Evolutionary conservation across 352 stramenopile species (phyloP).

Genomic region (Phytophthora europaea): DNA sequence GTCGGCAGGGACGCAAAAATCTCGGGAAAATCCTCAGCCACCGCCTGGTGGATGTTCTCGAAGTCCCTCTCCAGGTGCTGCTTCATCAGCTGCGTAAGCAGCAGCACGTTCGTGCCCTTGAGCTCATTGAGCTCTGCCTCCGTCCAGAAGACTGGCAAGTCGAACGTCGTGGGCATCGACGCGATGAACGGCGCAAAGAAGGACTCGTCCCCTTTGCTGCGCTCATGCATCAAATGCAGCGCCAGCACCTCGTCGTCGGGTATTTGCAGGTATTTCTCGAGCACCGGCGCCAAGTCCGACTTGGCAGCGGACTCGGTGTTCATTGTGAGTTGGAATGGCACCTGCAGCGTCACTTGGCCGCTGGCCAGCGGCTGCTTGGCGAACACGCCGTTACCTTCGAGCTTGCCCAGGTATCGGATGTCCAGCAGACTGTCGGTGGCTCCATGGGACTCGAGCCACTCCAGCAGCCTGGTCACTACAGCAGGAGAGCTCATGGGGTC

Average conservation of each 20-base stretch:
- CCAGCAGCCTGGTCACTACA: slow-evolving; percentile 43
- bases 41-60: slow-evolving; percentile 58
- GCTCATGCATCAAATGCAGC: slow-evolving; percentile 70
- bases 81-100: slow-evolving; percentile 77
- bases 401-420: slow-evolving; percentile 49
- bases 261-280: slow-evolving; percentile 52
- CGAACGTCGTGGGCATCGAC: slow-evolving; percentile 60
- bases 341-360: slow-evolving; percentile 54
- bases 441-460: slow-evolving; percentile 50
- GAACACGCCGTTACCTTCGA: slow-evolving; percentile 64
- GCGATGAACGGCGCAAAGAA: slow-evolving; percentile 71
- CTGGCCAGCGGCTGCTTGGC: slow-evolving; percentile 43
- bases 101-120: slow-evolving; percentile 61
- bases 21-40: slow-evolving; percentile 55
- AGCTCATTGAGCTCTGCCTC: slow-evolving; percentile 57
- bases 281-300: slow-evolving; percentile 52
- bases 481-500: slow-evolving; percentile 37
- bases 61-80: slow-evolving; percentile 68
- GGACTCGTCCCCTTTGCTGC: slow-evolving; percentile 48
- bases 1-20: slow-evolving; percentile 47
- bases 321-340: slow-evolving; percentile 69
- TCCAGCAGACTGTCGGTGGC: slow-evolving; percentile 41
- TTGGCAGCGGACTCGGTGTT: slow-evolving; percentile 50
- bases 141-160: slow-evolving; percentile 70
- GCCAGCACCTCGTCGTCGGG: slow-evolving; percentile 64